A percentile compares a stretch with the other conserved stretches of the same genome.
Conservation (phyloP, 78 protist genomes). For the Anaeramoeba flamelloides region DNA sequence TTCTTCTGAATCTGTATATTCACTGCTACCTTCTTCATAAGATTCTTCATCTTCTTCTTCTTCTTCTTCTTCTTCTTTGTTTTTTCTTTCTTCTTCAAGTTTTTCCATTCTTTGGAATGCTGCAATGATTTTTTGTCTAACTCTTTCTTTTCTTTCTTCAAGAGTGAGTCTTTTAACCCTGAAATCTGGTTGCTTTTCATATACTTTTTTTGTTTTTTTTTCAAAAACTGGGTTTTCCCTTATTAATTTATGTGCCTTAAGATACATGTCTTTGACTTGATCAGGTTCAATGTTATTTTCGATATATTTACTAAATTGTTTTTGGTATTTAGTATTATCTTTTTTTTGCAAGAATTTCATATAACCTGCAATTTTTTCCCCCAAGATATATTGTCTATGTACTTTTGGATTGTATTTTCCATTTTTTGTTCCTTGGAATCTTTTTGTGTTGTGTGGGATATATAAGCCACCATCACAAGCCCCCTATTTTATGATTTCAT, state of each 20-base stretch:
- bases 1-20: no score
- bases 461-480: conserved; percentile 93
- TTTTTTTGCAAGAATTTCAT: conserved; percentile 77
- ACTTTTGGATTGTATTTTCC: conserved; percentile 60
- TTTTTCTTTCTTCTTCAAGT: no score
- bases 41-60: no score
- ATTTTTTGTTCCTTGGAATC: conserved; percentile 92
- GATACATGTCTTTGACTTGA: conserved; percentile 60
- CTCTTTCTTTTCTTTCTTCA: background rate
- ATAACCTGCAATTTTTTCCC: conserved; percentile 86
- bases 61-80: no score
- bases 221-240: conserved; percentile 56
- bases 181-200: no score
- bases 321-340: conserved; percentile 56
- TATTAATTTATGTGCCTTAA: conserved; percentile 65
- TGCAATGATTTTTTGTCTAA: conserved; percentile 6
- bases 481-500: no score
- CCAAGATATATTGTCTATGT: conserved; percentile 71
- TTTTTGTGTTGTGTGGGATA: conserved; percentile 76
- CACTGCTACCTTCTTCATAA: no score
- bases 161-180: no score
- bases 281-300: conserved; percentile 61
- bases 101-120: no score
- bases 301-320: conserved; percentile 65
- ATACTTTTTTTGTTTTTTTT: conserved; percentile 23